Percentiles rank a stretch among this genome's conserved stretches.
Evolutionary conservation across 768 basidiomycete genomes (phyloP).

Genomic region (Fibroporia radiculosa): DNA sequence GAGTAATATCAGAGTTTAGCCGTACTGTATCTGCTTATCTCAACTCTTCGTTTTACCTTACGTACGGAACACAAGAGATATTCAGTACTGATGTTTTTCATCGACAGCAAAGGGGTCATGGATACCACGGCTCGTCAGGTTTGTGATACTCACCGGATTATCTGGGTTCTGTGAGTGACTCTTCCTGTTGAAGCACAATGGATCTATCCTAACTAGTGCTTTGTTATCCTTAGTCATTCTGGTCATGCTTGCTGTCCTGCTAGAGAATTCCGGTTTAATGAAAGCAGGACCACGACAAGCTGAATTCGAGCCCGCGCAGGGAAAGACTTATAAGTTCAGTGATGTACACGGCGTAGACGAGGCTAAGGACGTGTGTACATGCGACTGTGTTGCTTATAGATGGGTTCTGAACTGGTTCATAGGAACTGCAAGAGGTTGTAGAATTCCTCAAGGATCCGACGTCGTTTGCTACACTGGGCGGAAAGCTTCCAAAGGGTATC

Average conservation of each 20-base stretch:
- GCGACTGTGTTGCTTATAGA: too few species aligned
- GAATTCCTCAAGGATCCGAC: conserved; percentile 93
- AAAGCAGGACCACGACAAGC: conserved; percentile 77
- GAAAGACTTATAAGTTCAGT: conserved; percentile 80
- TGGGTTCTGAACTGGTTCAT: too few species aligned
- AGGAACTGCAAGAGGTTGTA: conserved; percentile 93
- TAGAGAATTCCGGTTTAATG: conserved; percentile 91
- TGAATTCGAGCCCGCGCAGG: conserved; percentile 78
- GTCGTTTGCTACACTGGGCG: conserved; percentile 84
- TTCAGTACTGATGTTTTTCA: background rate
- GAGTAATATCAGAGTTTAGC: too few species aligned
- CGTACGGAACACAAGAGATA: too few species aligned
- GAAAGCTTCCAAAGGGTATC: conserved; percentile 91
- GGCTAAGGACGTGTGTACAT: conserved; percentile 68
- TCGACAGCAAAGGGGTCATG: conserved; percentile 59
- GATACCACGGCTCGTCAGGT: conserved; percentile 45
- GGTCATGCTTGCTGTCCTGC: conserved; percentile 78
- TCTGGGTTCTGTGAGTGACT: conserved; percentile 56
- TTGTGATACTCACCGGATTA: conserved; percentile 42
- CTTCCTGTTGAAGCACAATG: background rate
- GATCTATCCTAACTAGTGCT: background rate
- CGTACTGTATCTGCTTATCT: too few species aligned
- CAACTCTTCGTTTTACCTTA: too few species aligned
- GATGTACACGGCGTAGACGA: conserved; percentile 99
- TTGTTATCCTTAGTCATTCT: conserved; percentile 35